These are phyloP conservation scores for Cydonia oblonga DNA, from an alignment of 331 rosid genomes.

Conservation along the genomic window DNA sequence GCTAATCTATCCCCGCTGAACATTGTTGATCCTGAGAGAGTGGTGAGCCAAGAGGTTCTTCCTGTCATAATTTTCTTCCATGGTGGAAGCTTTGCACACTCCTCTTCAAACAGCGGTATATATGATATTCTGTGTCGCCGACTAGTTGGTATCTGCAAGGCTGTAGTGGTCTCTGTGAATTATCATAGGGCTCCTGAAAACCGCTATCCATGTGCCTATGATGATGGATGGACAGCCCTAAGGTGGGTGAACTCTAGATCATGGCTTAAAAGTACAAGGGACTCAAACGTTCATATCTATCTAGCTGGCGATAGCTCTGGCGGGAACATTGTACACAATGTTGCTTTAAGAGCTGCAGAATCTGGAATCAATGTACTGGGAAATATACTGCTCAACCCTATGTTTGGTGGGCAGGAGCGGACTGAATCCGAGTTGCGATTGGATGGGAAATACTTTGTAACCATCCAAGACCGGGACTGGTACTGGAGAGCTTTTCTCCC, in stretches of 20 bases:
- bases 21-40: constrained; percentile 60
- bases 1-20: constrained; percentile 29
- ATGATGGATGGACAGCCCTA: constrained; percentile 85
- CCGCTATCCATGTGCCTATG: constrained; percentile 76
- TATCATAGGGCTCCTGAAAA: constrained; percentile 86
- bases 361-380: constrained; percentile 67
- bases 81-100: constrained; percentile 96
- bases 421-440: constrained; percentile 60
- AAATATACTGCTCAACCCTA: constrained; percentile 74
- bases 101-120: constrained; percentile 83
- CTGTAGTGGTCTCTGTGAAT: constrained; percentile 79
- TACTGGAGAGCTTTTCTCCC: constrained; percentile 98
- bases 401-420: constrained; percentile 88
- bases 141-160: constrained; percentile 64
- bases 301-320: constrained; percentile 95
- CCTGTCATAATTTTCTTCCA: constrained; percentile 90
- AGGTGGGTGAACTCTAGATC: constrained; percentile 66
- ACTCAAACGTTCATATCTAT: constrained; percentile 66
- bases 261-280: constrained; percentile 75
- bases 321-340: constrained; percentile 91
- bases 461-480: constrained; percentile 80
- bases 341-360: constrained; percentile 59
- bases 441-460: constrained; percentile 89
- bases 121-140: constrained; percentile 84
- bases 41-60: constrained; percentile 41